phyloP scores from a whole-genome alignment of 1,284 basidiomycete species.

The Cryptococcus maquisensis region DNA sequence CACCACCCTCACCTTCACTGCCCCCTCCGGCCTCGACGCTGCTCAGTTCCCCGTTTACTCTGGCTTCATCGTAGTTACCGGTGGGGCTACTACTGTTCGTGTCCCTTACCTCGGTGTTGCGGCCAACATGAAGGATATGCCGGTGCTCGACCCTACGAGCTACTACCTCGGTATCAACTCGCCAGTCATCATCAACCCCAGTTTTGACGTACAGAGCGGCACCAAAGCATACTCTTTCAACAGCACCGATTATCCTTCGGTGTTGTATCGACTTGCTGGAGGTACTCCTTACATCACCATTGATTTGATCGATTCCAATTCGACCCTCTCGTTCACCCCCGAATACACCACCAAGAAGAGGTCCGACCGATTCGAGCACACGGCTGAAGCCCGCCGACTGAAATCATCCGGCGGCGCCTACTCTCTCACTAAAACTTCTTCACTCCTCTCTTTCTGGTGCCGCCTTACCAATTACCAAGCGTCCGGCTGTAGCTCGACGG shows the following conservation, averaged over 20 bases:
- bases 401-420: slow-evolving; percentile 4
- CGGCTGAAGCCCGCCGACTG: slow-evolving; percentile 20
- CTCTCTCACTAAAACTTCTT: not conserved
- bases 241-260: slow-evolving; percentile 44
- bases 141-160: slow-evolving; percentile 37
- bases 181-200: slow-evolving; percentile 24
- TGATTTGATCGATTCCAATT: slow-evolving; percentile 50
- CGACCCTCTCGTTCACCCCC: slow-evolving; percentile 36
- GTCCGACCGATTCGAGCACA: slow-evolving; percentile 16
- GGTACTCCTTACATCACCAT: slow-evolving; percentile 56
- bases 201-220: slow-evolving; percentile 18
- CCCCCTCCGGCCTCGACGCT: slow-evolving; percentile 31
- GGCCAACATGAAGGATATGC: slow-evolving; percentile 39
- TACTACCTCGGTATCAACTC: slow-evolving; percentile 27
- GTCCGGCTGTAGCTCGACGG: slow-evolving; percentile 16
- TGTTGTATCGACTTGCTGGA: slow-evolving; percentile 52
- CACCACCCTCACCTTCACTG: slow-evolving; percentile 27
- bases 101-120: slow-evolving; percentile 45
- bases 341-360: slow-evolving; percentile 29
- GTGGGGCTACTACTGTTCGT: slow-evolving; percentile 19
- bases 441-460: slow-evolving; percentile 15
- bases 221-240: slow-evolving; percentile 56
- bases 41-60: slow-evolving; percentile 39
- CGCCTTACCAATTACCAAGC: slow-evolving; percentile 22
- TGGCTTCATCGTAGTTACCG: slow-evolving; percentile 32